Conservation (phyloP, 805 yeast genomes). For the Brettanomyces bruxellensis region DNA sequence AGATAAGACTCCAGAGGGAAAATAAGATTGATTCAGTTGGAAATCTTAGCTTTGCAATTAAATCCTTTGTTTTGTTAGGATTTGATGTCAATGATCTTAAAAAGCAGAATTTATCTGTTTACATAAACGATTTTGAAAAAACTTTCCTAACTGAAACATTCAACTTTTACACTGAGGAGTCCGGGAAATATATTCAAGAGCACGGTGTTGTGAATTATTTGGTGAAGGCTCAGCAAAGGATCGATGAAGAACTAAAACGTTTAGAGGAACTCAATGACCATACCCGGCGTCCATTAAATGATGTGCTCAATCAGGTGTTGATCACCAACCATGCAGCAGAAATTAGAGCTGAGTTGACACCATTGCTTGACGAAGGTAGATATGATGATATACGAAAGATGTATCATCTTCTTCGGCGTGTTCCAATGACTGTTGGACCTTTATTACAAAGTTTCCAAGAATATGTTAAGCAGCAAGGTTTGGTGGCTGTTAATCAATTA, state of each 20-base stretch:
- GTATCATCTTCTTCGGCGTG: slow-evolving; percentile 67
- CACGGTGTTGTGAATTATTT: slow-evolving; percentile 88
- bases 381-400: slow-evolving; percentile 68
- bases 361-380: slow-evolving; percentile 65
- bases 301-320: slow-evolving; percentile 64
- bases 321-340: slow-evolving; percentile 70
- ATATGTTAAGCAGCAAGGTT: slow-evolving; percentile 62
- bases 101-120: slow-evolving; percentile 74
- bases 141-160: slow-evolving; percentile 65
- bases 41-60: slow-evolving; percentile 63
- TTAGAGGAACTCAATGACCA: slow-evolving; percentile 78
- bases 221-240: slow-evolving; percentile 73
- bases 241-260: slow-evolving; percentile 74
- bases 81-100: slow-evolving; percentile 85
- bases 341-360: slow-evolving; percentile 68
- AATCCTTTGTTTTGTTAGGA: slow-evolving; percentile 82
- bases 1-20: slow-evolving; percentile 70
- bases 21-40: slow-evolving; percentile 64
- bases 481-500: slow-evolving; percentile 50
- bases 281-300: slow-evolving; percentile 69
- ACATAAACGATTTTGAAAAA: slow-evolving; percentile 70
- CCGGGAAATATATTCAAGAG: slow-evolving; percentile 51
- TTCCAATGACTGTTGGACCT: slow-evolving; percentile 71
- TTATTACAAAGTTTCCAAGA: slow-evolving; percentile 63
- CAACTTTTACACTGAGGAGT: slow-evolving; percentile 60